Conservation (phyloP, 2,329 filamentous ascomycete genomes). For the Ceratocystis eucalypticola region DNA sequence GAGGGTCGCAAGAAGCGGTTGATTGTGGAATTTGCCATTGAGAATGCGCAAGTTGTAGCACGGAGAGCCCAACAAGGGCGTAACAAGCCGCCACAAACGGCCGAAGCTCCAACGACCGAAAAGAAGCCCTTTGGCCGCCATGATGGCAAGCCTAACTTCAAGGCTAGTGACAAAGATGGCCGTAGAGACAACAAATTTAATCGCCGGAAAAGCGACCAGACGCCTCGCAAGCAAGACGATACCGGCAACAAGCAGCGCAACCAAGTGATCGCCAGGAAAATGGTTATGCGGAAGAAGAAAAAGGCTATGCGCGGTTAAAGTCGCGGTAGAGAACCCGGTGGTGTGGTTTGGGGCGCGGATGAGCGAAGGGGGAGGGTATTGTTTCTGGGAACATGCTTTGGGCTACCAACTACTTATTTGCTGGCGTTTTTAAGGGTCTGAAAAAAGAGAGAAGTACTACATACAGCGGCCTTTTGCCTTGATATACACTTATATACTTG, state of each 20-base stretch:
- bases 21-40: slow-evolving; percentile 94
- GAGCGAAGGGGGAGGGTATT: background rate
- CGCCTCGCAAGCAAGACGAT: slow-evolving; percentile 27
- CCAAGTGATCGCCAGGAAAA: slow-evolving; percentile 19
- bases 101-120: background rate
- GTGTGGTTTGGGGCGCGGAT: background rate
- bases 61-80: slow-evolving; percentile 36
- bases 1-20: slow-evolving; percentile 73
- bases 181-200: slow-evolving; percentile 18
- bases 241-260: slow-evolving; percentile 24
- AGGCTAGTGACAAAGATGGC: slow-evolving; percentile 15
- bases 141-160: slow-evolving; percentile 3
- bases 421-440: slow-evolving; percentile 20
- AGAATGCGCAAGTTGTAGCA: slow-evolving; percentile 91
- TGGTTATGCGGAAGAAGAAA: slow-evolving; percentile 18
- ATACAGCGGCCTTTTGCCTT: slow-evolving; percentile 14
- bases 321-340: background rate
- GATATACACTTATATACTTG: slow-evolving; percentile 2
- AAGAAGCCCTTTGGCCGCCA: slow-evolving; percentile 7
- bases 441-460: slow-evolving; percentile 18
- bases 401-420: slow-evolving; percentile 6
- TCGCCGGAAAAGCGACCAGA: slow-evolving; percentile 20
- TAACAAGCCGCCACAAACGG: slow-evolving; percentile 2
- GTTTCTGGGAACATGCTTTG: slow-evolving; percentile 3
- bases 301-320: slow-evolving; percentile 15